Percentiles rank a stretch among this genome's conserved stretches.
These are phyloP conservation scores for Aspergillus egyptiacus DNA, from an alignment of 495 filamentous ascomycete genomes.

Conservation along the genomic window DNA sequence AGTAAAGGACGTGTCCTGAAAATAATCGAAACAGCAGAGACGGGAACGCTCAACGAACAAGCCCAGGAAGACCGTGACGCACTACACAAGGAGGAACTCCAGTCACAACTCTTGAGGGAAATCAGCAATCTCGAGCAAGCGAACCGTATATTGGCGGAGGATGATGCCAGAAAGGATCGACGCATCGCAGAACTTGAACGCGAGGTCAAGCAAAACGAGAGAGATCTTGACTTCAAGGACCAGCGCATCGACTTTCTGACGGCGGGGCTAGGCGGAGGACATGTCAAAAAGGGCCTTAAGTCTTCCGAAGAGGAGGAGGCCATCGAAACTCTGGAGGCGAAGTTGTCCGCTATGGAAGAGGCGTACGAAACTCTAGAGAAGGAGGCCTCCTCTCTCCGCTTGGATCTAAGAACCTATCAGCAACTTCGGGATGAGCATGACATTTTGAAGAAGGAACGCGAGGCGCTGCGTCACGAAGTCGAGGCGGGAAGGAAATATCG, in stretches of 20 bases:
- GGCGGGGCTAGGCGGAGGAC: conserved; percentile 41
- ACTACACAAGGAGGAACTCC: conserved; percentile 28
- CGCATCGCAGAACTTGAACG: not conserved
- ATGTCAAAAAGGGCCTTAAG: conserved; percentile 40
- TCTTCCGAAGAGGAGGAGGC: conserved; percentile 49
- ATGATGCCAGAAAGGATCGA: not conserved
- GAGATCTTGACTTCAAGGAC: conserved; percentile 47
- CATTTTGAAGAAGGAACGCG: conserved; percentile 65
- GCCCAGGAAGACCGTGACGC: too few relatives aligned
- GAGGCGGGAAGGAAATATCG: conserved; percentile 70
- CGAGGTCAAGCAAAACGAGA: conserved; percentile 22
- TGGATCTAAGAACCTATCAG: conserved; percentile 45
- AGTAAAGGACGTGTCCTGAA: conserved; percentile 46
- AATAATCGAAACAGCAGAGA: conserved; percentile 46
- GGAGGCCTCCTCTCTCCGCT: conserved; percentile 10
- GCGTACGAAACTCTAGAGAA: not conserved
- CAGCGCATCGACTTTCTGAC: conserved; percentile 16
- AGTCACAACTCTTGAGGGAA: conserved; percentile 20
- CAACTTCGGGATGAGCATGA: conserved; percentile 61
- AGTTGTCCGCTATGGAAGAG: conserved; percentile 25
- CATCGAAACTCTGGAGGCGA: conserved; percentile 52
- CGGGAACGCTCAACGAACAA: conserved; percentile 36
- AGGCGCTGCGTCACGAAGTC: conserved; percentile 71
- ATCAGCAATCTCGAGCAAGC: not conserved
- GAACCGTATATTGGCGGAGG: not conserved